These are phyloP conservation scores for Phanerochaete carnosa DNA, from an alignment of 768 basidiomycete genomes.

Conservation along the genomic window DNA sequence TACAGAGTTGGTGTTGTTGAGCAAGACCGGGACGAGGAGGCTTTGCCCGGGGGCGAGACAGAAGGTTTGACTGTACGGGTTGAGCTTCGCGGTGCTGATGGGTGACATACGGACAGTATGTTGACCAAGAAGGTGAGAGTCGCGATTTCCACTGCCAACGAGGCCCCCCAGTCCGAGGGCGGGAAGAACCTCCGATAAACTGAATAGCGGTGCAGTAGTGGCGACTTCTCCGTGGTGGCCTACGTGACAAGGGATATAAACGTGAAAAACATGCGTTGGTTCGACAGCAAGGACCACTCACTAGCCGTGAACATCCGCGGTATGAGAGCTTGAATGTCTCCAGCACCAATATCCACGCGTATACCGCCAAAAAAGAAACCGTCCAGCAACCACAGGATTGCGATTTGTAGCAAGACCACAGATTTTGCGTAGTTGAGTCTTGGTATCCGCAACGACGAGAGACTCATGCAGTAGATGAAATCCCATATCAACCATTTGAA, in stretches of 20 bases:
- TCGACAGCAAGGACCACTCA: background rate
- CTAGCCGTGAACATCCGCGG: constrained; percentile 7
- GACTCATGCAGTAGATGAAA: constrained; percentile 52
- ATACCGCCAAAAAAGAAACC: constrained; percentile 73
- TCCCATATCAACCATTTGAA: constrained; percentile 75
- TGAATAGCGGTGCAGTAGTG: constrained; percentile 30
- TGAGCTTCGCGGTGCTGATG: constrained; percentile 88
- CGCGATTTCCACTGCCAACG: constrained; percentile 36
- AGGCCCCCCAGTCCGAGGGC: constrained; percentile 49
- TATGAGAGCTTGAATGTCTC: constrained; percentile 21
- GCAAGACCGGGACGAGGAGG: constrained; percentile 75
- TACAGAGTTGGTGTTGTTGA: constrained; percentile 85
- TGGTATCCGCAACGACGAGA: constrained; percentile 70
- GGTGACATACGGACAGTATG: constrained; percentile 93
- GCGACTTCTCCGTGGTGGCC: constrained; percentile 14
- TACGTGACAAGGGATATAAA: background rate
- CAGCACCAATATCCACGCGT: constrained; percentile 47
- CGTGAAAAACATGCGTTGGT: background rate
- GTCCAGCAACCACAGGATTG: constrained; percentile 58
- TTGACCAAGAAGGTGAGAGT: constrained; percentile 73
- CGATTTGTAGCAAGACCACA: constrained; percentile 59
- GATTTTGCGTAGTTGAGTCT: constrained; percentile 66
- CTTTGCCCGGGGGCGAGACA: constrained; percentile 60
- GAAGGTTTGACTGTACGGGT: constrained; percentile 70
- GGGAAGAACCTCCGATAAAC: constrained; percentile 38